Base-by-base conservation (phyloP, 2,329 filamentous ascomycete species). In the Aureobasidium sp. region DNA sequence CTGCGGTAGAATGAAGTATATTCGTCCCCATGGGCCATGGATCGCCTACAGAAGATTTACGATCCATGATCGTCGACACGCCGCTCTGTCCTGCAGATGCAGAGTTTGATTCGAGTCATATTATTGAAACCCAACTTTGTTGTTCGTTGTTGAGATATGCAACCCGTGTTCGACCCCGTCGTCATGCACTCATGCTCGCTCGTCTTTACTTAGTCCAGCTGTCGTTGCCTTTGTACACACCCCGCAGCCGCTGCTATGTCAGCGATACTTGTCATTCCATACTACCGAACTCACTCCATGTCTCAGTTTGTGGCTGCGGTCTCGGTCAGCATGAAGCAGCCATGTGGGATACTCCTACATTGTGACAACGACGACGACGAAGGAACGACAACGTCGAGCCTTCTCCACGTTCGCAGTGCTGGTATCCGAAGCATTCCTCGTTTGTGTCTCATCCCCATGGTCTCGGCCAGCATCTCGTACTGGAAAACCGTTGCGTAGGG, bases 251-350 rank as follows among this genome's bases (percentile, higher is more conserved):
- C 36, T 43, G 46, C 20, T 8, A 8, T 36, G 57, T 32, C 15
- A 8, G 44, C 24, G 12, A 48, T 59, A 46, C 26, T 36, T 20
- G 43, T 24, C 56, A 32, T 27, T 59, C 43, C 27, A 10, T 29
- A n/a, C 24, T 39, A 34, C 55, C 55, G 43, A 59, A 20, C 24
- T 37, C n/a, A 29, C 12, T 59, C 34, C 20, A 50, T 60, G 57
- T 60, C 46, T 60, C 57, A 60, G 44, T 13, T 26, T 34, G 57
- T 60, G 57, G 57, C 57, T 50, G 57, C 26, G n/a, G 46, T 43
- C 57, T 60, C 46, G 57, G 41, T 51, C 46, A 12, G 27, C 32
- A 12, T 37, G n/a, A 24, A 27, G 32, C 32, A 27, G 43, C 55
- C 43, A 39, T 48, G 55, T 48, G 55, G n/a, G 26, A 44, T 51